Evolutionary conservation across 768 basidiomycete genomes (phyloP), one percentile per base, ranked within the genome.

Genomic region (Hemileccinum impolitum): DNA sequence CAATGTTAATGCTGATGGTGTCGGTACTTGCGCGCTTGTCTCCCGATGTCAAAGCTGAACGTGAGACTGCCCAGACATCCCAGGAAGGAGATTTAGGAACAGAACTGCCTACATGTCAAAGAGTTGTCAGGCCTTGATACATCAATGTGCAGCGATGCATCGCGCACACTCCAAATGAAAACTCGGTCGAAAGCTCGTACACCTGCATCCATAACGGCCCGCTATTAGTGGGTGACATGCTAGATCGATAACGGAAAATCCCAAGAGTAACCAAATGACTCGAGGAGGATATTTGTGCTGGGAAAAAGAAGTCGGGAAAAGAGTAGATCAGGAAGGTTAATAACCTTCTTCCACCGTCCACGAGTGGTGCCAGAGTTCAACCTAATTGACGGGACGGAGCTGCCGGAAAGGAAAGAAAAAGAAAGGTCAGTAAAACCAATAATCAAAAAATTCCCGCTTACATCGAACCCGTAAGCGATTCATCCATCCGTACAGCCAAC

Each of bases 381-480:
- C 39, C 25, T 13, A 34, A 38, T 43, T 41, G 28, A 43, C 38
- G n/a, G 28, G 40, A 45, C 32, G 39, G 46, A 2, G 19, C 61
- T 61, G 28, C 31, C 32, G n/a, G 26, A 51, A 40, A 39, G 28
- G 15, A 39, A 44, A 38, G 13, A 18, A 26, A 34, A 47, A 43
- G 25, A 51, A 45, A 31, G 6, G 51, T 62, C 59, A 62, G 63
- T 44, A 7, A 48, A 53, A 37, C 43, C 3, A 45, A 23, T 34
- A 25, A 48, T n/a, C 44, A 47, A 52, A 40, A n/a, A 23, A 56
- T 53, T 43, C 28, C 30, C 60, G 63, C 61, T 64, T 56, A 62
- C 61, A 49, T 50, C 43, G 47, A 31, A 30, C 49, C 32, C 36
- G 4, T 30, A 43, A 48, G 40, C 15, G 45, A 56, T 63, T 58